A percentile compares a stretch with the other conserved stretches of the same genome.
These are phyloP conservation scores for Pachyrhizus erosus DNA, from an alignment of 306 rosid species.

Conservation along the genomic window DNA sequence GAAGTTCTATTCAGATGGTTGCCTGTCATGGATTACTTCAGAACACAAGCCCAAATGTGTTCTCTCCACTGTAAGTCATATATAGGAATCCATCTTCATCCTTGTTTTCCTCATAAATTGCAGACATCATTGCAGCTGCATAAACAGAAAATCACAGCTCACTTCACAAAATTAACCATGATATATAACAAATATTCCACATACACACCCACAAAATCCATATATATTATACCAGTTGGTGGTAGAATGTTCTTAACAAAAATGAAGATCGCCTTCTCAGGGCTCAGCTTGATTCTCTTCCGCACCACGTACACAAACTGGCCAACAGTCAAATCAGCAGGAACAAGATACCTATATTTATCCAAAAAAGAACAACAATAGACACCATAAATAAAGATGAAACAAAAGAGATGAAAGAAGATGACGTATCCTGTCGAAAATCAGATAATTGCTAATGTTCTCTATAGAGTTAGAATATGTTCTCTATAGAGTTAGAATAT, in stretches of 20 bases:
- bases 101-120: conserved; percentile 85
- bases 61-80: conserved; percentile 94
- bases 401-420: conserved; percentile 8
- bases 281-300: conserved; percentile 82
- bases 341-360: conserved; percentile 81
- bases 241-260: conserved; percentile 86
- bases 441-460: background rate
- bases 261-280: conserved; percentile 90
- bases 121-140: conserved; percentile 93
- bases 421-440: background rate
- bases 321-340: conserved; percentile 87
- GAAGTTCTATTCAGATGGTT: conserved; percentile 50
- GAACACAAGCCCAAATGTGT: conserved; percentile 68
- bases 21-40: conserved; percentile 14
- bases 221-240: conserved; percentile 68
- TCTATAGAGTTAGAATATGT: background rate
- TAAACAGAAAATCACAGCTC: conserved; percentile 41
- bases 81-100: conserved; percentile 91
- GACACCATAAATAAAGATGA: background rate
- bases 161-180: conserved; percentile 10
- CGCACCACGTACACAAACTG: conserved; percentile 91
- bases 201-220: background rate
- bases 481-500: background rate
- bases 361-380: conserved; percentile 21
- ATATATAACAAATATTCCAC: background rate